phyloP scores from a whole-genome alignment of 2,329 filamentous ascomycete species.

The Davidsoniella australis region DNA sequence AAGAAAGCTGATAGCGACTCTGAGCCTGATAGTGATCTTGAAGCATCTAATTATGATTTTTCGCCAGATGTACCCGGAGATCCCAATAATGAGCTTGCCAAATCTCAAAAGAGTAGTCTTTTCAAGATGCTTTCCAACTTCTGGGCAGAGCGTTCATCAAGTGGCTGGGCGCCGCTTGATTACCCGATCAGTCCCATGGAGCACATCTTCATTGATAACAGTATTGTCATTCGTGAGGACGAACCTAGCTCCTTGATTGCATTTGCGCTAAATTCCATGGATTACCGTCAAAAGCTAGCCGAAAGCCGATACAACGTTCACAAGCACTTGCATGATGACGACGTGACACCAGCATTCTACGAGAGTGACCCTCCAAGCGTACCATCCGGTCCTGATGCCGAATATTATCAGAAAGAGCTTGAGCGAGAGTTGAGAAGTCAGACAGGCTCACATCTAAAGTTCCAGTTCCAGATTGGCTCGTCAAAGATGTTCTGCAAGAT shows the following conservation, averaged over 20 bases:
- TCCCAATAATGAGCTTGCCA: constrained; percentile 52
- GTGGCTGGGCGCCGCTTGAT: constrained; percentile 80
- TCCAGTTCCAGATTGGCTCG: constrained; percentile 85
- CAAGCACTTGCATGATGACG: constrained; percentile 1
- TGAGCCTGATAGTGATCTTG: constrained; percentile 56
- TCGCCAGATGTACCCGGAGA: constrained; percentile 1
- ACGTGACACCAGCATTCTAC: constrained; percentile 3
- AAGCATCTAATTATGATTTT: constrained; percentile 45
- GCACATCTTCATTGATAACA: constrained; percentile 91
- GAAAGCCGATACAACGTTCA: constrained; percentile 29
- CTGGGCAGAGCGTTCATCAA: constrained; percentile 94
- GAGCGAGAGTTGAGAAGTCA: constrained; percentile 71
- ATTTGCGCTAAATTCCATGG: constrained; percentile 71
- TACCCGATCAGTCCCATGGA: constrained; percentile 80
- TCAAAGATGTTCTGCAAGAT: constrained; percentile 96
- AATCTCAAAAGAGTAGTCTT: constrained; percentile 80
- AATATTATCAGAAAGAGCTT: constrained; percentile 47
- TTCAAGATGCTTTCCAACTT: constrained; percentile 96
- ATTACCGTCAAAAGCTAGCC: constrained; percentile 68
- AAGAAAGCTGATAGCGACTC: constrained; percentile 29
- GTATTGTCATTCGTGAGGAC: constrained; percentile 93
- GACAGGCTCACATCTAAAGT: constrained; percentile 86
- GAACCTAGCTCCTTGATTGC: constrained; percentile 94
- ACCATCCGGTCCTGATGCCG: constrained; percentile 18
- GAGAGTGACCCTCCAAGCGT: constrained; percentile 9